Evolutionary conservation across 495 filamentous ascomycete species (phyloP), one percentile per base, ranked within the genome.

Genomic region (Podospora tetraspora): DNA sequence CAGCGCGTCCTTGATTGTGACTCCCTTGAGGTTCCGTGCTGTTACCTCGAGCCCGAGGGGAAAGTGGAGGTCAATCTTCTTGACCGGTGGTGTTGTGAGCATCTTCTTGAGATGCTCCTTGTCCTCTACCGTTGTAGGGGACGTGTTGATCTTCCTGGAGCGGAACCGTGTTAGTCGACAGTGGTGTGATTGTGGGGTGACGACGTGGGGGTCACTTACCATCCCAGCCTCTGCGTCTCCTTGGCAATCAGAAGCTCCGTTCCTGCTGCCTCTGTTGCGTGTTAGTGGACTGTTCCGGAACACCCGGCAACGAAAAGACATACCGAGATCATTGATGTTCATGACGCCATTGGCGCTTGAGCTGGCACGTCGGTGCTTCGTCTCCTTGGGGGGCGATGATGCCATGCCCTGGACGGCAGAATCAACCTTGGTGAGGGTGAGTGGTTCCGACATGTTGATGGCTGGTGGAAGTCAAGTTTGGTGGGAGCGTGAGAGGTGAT

Each of bases 1-100:
- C 75, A 96, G 77, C 66, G 92, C 93, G 79, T 97, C 93, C 82
- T 96, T 96, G 83, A 97, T 92, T 56, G 93, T 97, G 70, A 97
- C 92, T 43, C 93, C 93, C 78, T 94, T 94, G 68, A 91, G 79
- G 78, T 97, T 97, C 70, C 93, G 86, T 70, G 93, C 93, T 56
- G 91, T 92, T 73, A 97, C 91, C 70, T 93, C 89, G 9, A 93
- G 82, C n/a, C 93, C 93, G 52, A 94, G 83, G 6, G 91, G 89
- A 84, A 94, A 96, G 77, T 92, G 87, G 12, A 97, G 84, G 82
- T 96, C 92, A 80, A 97, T 91, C 82, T 93, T 94, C 85, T 94
- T 96, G 80, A 97, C 89, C 10, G 89, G 88, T 52, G 93, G 93
- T 23, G 79, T 88, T 76, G 90, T 86, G 71, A 97, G 90, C 61